These are phyloP conservation scores for Sphagnurus paluster DNA, from an alignment of 1,284 basidiomycete species.

Conservation along the genomic window DNA sequence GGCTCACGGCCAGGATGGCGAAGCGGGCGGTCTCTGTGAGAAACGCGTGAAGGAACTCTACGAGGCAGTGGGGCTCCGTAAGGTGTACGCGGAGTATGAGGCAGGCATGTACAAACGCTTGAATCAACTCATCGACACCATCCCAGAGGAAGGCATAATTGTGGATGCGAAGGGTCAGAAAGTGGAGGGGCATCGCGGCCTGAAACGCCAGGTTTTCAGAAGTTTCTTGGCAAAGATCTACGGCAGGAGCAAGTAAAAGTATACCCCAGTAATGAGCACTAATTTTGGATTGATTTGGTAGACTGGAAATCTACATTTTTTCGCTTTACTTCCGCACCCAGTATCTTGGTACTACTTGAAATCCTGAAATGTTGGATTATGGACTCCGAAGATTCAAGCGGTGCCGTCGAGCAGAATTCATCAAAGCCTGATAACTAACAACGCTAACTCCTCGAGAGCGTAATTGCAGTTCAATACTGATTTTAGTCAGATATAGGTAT, in stretches of 20 bases:
- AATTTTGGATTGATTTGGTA: background rate
- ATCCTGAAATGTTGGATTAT: background rate
- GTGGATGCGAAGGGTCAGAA: constrained; percentile 32
- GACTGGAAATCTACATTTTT: background rate
- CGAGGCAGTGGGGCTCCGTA: constrained; percentile 69
- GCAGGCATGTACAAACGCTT: constrained; percentile 70
- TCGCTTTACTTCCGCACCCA: background rate
- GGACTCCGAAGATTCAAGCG: too few relatives aligned
- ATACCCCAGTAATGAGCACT: constrained; percentile 1
- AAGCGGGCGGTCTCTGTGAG: constrained; percentile 40
- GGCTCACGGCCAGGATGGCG: constrained; percentile 36
- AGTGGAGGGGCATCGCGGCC: constrained; percentile 26
- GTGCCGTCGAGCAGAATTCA: too few relatives aligned
- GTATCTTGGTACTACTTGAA: background rate
- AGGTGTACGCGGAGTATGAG: constrained; percentile 80
- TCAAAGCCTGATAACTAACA: too few relatives aligned
- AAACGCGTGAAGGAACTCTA: constrained; percentile 76
- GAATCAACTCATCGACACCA: constrained; percentile 63
- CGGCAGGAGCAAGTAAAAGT: constrained; percentile 73
- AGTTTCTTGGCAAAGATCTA: constrained; percentile 91
- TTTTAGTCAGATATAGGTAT: too few relatives aligned
- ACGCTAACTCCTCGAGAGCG: too few relatives aligned
- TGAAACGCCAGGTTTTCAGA: constrained; percentile 83
- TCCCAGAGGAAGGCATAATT: constrained; percentile 54
- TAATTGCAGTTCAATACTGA: too few relatives aligned